Conservation (phyloP, 2,329 filamentous ascomycete genomes). For the Diaporthe citrichinensis region DNA sequence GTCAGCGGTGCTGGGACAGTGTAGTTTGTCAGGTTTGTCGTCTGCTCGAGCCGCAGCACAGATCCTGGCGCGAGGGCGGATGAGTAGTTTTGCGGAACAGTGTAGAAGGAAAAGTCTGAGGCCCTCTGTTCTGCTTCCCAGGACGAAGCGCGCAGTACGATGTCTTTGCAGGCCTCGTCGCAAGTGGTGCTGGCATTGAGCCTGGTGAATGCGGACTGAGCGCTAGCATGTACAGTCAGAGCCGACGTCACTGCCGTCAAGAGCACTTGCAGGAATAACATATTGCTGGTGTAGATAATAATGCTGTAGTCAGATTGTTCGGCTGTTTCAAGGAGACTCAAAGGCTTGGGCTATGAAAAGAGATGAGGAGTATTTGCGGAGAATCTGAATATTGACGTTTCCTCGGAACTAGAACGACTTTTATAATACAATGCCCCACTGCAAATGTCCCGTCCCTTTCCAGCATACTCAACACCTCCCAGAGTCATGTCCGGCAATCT, state of each 20-base stretch:
- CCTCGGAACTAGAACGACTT: background rate
- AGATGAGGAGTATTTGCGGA: background rate
- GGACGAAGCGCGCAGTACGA: background rate
- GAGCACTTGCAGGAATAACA: background rate
- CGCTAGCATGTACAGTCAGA: background rate
- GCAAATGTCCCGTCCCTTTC: no score
- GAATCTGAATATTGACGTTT: background rate
- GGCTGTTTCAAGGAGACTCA: fast-evolving
- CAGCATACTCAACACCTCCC: fast-evolving
- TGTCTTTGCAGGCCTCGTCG: background rate
- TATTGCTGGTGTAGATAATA: background rate
- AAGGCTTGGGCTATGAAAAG: background rate
- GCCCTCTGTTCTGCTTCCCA: slow-evolving; percentile 14
- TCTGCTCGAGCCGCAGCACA: background rate
- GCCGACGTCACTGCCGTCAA: background rate
- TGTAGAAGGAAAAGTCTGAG: slow-evolving; percentile 11
- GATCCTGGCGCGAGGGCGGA: slow-evolving; percentile 18
- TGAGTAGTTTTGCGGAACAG: background rate
- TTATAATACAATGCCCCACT: background rate
- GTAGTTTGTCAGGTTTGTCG: slow-evolving; percentile 13
- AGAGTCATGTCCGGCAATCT: no score
- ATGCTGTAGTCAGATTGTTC: background rate
- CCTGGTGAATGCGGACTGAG: no score
- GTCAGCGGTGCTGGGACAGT: slow-evolving; percentile 45
- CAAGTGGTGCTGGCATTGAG: slow-evolving; percentile 14